A percentile compares a stretch with the other conserved stretches of the same genome.
phyloP scores from a whole-genome alignment of 176 grass and related monocot genomes.

The Oryza glaberrima region DNA sequence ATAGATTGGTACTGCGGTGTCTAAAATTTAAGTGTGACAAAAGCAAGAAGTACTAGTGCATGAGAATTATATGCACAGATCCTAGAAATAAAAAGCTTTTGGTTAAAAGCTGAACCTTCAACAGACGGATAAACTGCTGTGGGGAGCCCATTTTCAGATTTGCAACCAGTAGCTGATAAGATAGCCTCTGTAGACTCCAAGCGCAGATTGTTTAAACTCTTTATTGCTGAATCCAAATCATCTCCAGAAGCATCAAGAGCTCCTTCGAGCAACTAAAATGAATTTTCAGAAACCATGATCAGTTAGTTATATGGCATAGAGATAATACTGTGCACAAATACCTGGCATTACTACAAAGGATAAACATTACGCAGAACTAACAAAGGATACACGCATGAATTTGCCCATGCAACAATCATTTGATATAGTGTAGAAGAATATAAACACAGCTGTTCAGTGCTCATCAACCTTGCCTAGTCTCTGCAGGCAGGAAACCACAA shows the following conservation, averaged over 20 bases:
- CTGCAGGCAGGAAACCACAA: neutral
- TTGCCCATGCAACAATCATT: neutral
- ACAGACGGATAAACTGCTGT: constrained; percentile 24
- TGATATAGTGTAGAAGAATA: too few species aligned
- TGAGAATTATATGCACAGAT: neutral
- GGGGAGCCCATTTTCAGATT: constrained; percentile 47
- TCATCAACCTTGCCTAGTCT: neutral
- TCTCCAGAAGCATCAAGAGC: constrained; percentile 80
- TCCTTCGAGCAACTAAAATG: constrained; percentile 80
- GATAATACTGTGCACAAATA: neutral
- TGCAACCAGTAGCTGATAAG: constrained; percentile 42
- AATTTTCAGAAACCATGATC: constrained; percentile 22
- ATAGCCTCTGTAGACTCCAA: constrained; percentile 53
- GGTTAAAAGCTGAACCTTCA: constrained; percentile 50
- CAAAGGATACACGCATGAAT: neutral
- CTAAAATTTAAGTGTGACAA: neutral
- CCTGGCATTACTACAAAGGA: neutral
- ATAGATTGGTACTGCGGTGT: neutral
- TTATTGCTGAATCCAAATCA: constrained; percentile 86
- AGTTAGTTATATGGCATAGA: constrained; percentile 10
- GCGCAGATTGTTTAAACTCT: constrained; percentile 69
- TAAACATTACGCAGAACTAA: neutral
- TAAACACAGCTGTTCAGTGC: neutral
- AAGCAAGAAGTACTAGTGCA: neutral
- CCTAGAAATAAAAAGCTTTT: neutral